These are phyloP conservation scores for Diplodia corticola DNA, from an alignment of 2,329 filamentous ascomycete genomes.

Conservation along the genomic window DNA sequence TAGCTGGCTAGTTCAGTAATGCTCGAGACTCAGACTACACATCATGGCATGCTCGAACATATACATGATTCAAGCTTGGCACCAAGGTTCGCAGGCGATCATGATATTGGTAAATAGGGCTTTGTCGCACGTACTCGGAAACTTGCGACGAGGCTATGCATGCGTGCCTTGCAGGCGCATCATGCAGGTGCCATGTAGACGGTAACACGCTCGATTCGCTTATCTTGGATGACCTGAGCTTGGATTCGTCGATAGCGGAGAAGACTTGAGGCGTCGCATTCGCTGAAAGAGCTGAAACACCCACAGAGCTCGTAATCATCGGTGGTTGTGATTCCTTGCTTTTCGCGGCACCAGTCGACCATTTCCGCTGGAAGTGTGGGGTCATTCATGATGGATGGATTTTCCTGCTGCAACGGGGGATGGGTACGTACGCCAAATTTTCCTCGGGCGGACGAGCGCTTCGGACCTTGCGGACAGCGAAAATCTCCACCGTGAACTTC, in stretches of 20 bases:
- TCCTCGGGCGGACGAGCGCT: background rate
- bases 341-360: background rate
- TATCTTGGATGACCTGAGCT: background rate
- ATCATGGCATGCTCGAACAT: too few species aligned
- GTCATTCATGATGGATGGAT: background rate
- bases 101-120: background rate
- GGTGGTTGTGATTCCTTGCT: background rate
- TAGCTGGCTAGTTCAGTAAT: too few species aligned
- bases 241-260: background rate
- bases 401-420: background rate
- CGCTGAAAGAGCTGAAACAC: background rate
- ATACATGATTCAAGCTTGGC: too few species aligned
- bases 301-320: background rate
- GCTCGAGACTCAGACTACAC: too few species aligned
- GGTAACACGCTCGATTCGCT: background rate
- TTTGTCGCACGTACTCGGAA: background rate
- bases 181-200: background rate
- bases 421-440: background rate
- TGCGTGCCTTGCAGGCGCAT: constrained; percentile 6
- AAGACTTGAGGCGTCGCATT: background rate
- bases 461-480: background rate
- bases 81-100: background rate
- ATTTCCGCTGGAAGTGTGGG: background rate
- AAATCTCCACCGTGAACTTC: background rate
- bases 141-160: background rate